Conservation (phyloP, 257 asterid genomes). For the Orobanche coerulescens region DNA sequence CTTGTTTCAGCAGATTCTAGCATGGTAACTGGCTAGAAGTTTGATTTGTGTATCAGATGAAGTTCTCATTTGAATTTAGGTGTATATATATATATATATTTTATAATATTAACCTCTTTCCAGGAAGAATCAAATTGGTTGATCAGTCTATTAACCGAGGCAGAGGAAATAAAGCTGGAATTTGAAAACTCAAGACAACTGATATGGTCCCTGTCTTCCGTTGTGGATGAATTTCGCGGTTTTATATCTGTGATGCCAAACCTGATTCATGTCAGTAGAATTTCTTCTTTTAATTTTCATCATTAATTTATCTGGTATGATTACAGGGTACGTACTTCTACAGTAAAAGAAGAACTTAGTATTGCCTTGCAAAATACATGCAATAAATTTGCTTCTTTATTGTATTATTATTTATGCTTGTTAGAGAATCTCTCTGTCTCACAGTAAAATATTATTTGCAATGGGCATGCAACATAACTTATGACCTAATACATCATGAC, state of each 20-base stretch:
- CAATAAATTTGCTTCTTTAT: not conserved
- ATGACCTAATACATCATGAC: not conserved
- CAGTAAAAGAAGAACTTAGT: not conserved
- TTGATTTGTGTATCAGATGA: slow-evolving; percentile 12
- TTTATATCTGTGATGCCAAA: slow-evolving; percentile 33
- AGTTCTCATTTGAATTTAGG: not conserved
- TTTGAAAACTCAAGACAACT: slow-evolving; percentile 48
- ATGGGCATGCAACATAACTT: not conserved
- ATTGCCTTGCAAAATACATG: slow-evolving; percentile 1
- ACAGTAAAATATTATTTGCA: not conserved
- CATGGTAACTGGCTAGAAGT: slow-evolving; percentile 30
- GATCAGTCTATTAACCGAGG: slow-evolving; percentile 38
- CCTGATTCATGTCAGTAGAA: slow-evolving; percentile 47
- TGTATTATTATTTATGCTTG: not conserved
- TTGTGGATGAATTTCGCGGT: slow-evolving; percentile 50
- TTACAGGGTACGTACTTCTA: not conserved
- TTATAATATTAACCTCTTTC: slow-evolving; percentile 27
- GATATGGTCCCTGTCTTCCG: slow-evolving; percentile 35
- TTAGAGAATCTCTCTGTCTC: not conserved
- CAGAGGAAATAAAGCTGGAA: slow-evolving; percentile 49
- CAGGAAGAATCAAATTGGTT: slow-evolving; percentile 58
- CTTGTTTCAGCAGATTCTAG: slow-evolving; percentile 38
- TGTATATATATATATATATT: too few relatives aligned
- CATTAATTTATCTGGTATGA: not conserved
- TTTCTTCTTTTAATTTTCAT: not conserved